Evolutionary conservation across 129 eudicot genomes (phyloP).

Genomic region (Escallonia herrerae): DNA sequence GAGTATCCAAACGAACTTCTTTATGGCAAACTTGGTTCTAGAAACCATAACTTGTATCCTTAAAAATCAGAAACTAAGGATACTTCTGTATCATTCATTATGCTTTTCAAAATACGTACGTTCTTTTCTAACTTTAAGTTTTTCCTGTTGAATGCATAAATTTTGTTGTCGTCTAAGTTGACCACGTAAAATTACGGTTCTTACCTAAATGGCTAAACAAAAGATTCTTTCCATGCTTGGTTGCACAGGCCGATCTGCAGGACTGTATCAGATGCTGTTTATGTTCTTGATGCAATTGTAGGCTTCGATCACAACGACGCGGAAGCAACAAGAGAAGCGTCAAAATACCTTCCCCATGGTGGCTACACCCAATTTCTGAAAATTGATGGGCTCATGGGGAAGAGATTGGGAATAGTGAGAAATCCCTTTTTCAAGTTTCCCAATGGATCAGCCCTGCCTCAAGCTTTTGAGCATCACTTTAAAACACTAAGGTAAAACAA

Average conservation of each 20-base stretch:
- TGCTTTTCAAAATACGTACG: too few relatives aligned
- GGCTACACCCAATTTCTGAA: conserved; percentile 62
- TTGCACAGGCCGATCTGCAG: conserved; percentile 63
- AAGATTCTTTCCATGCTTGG: background rate
- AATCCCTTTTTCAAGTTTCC: conserved; percentile 39
- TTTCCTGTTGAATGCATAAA: too few relatives aligned
- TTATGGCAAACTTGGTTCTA: too few relatives aligned
- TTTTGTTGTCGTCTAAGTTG: too few relatives aligned
- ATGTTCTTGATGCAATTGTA: conserved; percentile 54
- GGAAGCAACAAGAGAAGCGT: conserved; percentile 45
- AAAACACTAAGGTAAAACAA: conserved; percentile 38
- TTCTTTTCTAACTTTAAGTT: too few relatives aligned
- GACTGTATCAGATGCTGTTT: conserved; percentile 56
- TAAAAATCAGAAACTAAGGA: too few relatives aligned
- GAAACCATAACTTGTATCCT: too few relatives aligned
- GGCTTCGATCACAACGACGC: conserved; percentile 49
- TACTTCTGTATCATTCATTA: too few relatives aligned
- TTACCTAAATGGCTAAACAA: too few relatives aligned
- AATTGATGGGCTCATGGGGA: conserved; percentile 53
- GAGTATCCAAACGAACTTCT: too few relatives aligned
- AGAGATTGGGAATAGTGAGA: conserved; percentile 60
- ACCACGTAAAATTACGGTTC: too few relatives aligned
- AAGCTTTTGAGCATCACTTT: conserved; percentile 41
- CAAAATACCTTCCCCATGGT: conserved; percentile 48
- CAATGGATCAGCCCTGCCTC: conserved; percentile 19